phyloP scores from a whole-genome alignment of 495 filamentous ascomycete genomes.

The Penicillium herquei region DNA sequence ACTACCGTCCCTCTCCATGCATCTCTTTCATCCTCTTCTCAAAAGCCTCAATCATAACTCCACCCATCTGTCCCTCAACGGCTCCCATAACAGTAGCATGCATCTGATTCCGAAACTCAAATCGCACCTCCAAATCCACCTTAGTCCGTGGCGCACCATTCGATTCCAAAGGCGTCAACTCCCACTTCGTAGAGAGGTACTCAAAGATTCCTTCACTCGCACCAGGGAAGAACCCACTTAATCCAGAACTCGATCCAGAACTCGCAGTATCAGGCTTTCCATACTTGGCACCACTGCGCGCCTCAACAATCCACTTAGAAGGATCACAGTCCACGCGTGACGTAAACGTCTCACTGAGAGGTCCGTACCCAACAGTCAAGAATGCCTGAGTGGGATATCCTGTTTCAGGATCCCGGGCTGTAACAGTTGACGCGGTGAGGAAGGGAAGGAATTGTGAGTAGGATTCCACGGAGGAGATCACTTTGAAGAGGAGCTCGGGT shows the following conservation, averaged over 20 bases:
- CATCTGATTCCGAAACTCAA: slow-evolving; percentile 79
- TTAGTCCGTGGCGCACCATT: slow-evolving; percentile 53
- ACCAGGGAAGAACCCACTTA: slow-evolving; percentile 35
- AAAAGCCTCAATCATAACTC: slow-evolving; percentile 90
- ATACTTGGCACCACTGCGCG: slow-evolving; percentile 62
- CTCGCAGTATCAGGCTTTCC: slow-evolving; percentile 8
- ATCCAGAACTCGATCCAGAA: slow-evolving; percentile 7
- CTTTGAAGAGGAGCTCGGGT: slow-evolving; percentile 64
- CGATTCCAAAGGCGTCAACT: slow-evolving; percentile 49
- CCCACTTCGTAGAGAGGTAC: slow-evolving; percentile 77
- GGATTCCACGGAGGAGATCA: slow-evolving; percentile 79
- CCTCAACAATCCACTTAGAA: slow-evolving; percentile 62
- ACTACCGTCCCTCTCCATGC: slow-evolving; percentile 29
- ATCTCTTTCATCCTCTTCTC: slow-evolving; percentile 70
- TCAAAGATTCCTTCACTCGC: slow-evolving; percentile 63
- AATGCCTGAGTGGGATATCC: slow-evolving; percentile 71
- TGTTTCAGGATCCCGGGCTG: slow-evolving; percentile 50
- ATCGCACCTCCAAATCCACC: slow-evolving; percentile 71
- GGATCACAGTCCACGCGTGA: slow-evolving; percentile 72
- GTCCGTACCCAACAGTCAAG: slow-evolving; percentile 81
- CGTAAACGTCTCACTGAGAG: slow-evolving; percentile 77
- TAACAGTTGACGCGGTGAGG: slow-evolving; percentile 70
- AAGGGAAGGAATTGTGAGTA: slow-evolving; percentile 87
- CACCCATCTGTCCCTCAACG: slow-evolving; percentile 79
- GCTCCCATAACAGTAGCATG: slow-evolving; percentile 77